Evolutionary conservation across 2,329 filamentous ascomycete genomes (phyloP).

Genomic region (Monilinia vaccinii-corymbosi): DNA sequence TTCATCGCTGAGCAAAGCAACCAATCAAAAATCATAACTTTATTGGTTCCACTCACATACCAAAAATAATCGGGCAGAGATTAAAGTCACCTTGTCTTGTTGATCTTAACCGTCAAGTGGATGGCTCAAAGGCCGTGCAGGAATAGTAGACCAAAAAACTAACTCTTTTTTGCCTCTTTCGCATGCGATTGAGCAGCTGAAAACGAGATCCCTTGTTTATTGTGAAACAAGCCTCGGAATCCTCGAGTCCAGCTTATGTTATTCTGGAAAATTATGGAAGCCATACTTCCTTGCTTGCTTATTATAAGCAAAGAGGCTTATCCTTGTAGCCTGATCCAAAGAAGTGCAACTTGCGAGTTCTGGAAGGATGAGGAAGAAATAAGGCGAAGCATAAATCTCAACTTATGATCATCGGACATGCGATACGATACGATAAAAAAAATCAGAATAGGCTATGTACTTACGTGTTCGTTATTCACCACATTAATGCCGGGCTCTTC

Average conservation of each 20-base stretch:
- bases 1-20: not conserved
- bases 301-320: conserved; percentile 5
- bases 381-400: not conserved
- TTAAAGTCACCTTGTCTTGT: conserved; percentile 3
- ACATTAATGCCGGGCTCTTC: conserved; percentile 33
- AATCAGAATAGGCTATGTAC: conserved; percentile 24
- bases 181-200: conserved; percentile 25
- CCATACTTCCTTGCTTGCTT: conserved; percentile 12
- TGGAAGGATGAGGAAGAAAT: not conserved
- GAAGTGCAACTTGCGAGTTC: conserved; percentile 22
- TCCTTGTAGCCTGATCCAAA: conserved; percentile 13
- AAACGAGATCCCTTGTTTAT: conserved; percentile 16
- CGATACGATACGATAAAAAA: conserved; percentile 7
- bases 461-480: conserved; percentile 36
- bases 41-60: not conserved
- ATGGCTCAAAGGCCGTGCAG: conserved; percentile 14
- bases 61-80: conserved; percentile 7
- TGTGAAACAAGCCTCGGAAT: conserved; percentile 24
- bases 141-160: not conserved
- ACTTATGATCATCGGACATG: conserved; percentile 1
- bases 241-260: conserved; percentile 18
- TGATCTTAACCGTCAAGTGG: conserved; percentile 20
- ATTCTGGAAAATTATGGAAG: conserved; percentile 28
- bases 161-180: not conserved
- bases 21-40: not conserved